Percentiles rank a stretch among this genome's conserved stretches.
Evolutionary conservation across 257 asterid species (phyloP).

Genomic region (Oldenlandia corymbosa): DNA sequence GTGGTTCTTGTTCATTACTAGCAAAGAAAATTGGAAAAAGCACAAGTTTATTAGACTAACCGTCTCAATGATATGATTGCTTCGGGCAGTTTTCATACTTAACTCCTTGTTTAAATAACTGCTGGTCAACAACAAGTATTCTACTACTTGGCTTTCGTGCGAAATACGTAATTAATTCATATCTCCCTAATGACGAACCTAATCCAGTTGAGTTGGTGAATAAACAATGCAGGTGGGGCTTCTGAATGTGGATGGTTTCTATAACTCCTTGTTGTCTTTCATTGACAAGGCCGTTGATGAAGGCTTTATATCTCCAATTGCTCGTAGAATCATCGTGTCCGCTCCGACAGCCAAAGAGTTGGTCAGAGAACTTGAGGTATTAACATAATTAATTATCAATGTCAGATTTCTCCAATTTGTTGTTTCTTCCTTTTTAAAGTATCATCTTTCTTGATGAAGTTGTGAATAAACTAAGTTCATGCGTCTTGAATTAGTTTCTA

Average conservation of each 20-base stretch:
- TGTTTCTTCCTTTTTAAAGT: not conserved
- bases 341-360: conserved; percentile 76
- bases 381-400: not conserved
- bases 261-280: conserved; percentile 61
- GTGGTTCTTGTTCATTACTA: conserved; percentile 23
- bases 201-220: not conserved
- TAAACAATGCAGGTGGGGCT: conserved; percentile 68
- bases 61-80: too few species aligned
- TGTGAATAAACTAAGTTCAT: not conserved
- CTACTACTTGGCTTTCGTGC: not conserved
- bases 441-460: not conserved
- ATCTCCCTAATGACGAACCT: conserved; percentile 10
- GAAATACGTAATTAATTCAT: not conserved
- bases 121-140: too few species aligned
- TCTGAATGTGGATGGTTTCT: conserved; percentile 89
- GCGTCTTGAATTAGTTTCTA: conserved; percentile 4
- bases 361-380: conserved; percentile 72
- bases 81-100: too few species aligned
- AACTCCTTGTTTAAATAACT: too few species aligned
- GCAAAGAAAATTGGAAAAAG: conserved; percentile 29
- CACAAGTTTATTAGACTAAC: too few species aligned
- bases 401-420: too few species aligned
- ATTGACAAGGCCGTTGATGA: conserved; percentile 87
- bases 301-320: conserved; percentile 86
- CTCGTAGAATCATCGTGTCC: conserved; percentile 89